A percentile compares a stretch with the other conserved stretches of the same genome.
phyloP scores from a whole-genome alignment of 495 filamentous ascomycete species.

The Penicillium tannophilum region DNA sequence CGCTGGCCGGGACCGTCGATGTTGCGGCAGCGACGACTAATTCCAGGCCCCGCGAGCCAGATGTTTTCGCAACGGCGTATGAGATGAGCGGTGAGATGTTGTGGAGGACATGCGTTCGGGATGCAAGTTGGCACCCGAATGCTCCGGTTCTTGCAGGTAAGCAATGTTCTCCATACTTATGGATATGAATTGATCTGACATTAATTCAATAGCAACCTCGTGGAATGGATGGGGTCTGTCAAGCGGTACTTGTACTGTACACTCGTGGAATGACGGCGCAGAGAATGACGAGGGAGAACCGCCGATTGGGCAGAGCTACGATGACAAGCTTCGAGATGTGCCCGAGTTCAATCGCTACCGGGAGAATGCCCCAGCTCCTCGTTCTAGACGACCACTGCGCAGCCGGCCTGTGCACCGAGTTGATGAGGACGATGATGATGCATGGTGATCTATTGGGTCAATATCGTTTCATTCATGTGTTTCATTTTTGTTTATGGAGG shows the following conservation, averaged over 20 bases:
- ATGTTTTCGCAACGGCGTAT: conserved; percentile 39
- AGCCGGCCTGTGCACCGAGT: conserved; percentile 27
- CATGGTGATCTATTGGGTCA: conserved; percentile 16
- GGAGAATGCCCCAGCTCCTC: conserved; percentile 17
- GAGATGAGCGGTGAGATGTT: conserved; percentile 41
- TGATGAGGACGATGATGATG: conserved; percentile 14
- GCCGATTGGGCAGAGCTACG: conserved; percentile 56
- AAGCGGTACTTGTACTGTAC: conserved; percentile 72
- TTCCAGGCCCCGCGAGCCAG: conserved; percentile 56
- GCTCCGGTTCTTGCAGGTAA: conserved; percentile 86
- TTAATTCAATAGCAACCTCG: conserved; percentile 61
- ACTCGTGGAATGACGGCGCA: conserved; percentile 71
- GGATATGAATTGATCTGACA: conserved; percentile 12
- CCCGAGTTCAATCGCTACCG: conserved; percentile 35
- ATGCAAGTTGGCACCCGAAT: conserved; percentile 94
- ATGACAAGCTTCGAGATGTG: conserved; percentile 53
- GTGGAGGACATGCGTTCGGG: conserved; percentile 84
- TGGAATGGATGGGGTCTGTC: conserved; percentile 75
- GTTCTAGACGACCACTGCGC: conserved; percentile 25
- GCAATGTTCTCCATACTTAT: conserved; percentile 10
- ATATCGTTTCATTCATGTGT: neutral
- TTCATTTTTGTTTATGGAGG: neutral
- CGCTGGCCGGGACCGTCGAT: conserved; percentile 77
- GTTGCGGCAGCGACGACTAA: conserved; percentile 67
- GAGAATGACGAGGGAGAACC: conserved; percentile 67